A percentile compares a stretch with the other conserved stretches of the same genome.
These are phyloP conservation scores for Malania oleifera DNA, from an alignment of 164 flowering plant genomes.

Conservation along the genomic window DNA sequence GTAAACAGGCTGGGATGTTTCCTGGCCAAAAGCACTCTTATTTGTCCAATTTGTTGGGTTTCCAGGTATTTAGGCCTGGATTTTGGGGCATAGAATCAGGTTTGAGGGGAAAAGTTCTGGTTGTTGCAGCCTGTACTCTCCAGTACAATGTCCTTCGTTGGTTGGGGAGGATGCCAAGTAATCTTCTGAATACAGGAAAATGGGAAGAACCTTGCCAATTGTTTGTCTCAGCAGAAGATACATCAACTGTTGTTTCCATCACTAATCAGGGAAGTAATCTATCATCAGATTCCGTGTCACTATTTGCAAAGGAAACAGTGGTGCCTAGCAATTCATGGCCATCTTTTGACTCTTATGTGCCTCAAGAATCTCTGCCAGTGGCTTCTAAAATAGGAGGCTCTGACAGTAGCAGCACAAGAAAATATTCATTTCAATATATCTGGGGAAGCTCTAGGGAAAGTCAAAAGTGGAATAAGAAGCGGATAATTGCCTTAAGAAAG, in stretches of 20 bases:
- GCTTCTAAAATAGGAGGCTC: background rate
- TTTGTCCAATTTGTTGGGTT: slow-evolving; percentile 1
- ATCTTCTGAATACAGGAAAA: background rate
- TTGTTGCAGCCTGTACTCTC: background rate
- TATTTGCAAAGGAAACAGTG: background rate
- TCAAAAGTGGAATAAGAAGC: slow-evolving; percentile 5
- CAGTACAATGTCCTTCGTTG: slow-evolving; percentile 2
- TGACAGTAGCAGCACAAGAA: background rate
- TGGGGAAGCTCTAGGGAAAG: background rate
- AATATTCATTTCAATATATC: background rate
- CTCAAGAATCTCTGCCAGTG: background rate
- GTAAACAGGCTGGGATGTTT: slow-evolving; percentile 1
- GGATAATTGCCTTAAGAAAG: background rate
- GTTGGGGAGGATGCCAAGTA: background rate
- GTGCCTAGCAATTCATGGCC: background rate
- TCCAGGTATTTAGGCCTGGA: slow-evolving; percentile 2
- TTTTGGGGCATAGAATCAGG: slow-evolving; percentile 5
- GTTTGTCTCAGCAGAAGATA: slow-evolving; percentile 1
- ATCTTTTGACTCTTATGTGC: background rate
- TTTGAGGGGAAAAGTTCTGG: slow-evolving; percentile 8
- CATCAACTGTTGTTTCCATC: background rate
- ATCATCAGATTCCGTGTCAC: slow-evolving; percentile 1
- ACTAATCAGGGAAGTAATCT: background rate
- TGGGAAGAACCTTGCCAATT: slow-evolving; percentile 10
- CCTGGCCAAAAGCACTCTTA: slow-evolving; percentile 1